These are phyloP conservation scores for Backusella parvicylindrica DNA, from an alignment of 192 early-diverging fungal genomes.

Conservation along the genomic window DNA sequence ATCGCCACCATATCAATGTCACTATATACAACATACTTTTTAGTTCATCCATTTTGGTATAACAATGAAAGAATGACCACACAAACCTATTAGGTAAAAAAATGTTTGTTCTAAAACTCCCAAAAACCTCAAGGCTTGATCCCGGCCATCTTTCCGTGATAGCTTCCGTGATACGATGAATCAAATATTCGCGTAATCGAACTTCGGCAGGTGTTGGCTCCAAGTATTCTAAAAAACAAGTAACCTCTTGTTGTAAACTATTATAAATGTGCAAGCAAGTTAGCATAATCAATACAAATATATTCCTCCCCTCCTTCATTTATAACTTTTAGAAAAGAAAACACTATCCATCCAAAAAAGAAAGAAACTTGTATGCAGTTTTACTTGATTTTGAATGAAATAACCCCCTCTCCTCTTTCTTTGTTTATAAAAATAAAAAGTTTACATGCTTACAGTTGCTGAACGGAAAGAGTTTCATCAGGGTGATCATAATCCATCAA, in stretches of 20 bases:
- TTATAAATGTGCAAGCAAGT: neutral
- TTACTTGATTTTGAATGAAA: no score
- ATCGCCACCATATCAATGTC: conserved; percentile 42
- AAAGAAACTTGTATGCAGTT: no score
- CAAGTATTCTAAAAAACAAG: conserved; percentile 74
- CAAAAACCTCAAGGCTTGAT: conserved; percentile 67
- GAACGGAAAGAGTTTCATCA: neutral
- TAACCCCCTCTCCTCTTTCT: neutral
- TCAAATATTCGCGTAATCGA: conserved; percentile 65
- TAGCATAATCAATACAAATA: no score
- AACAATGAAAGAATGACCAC: no score
- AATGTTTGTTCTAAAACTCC: conserved; percentile 82
- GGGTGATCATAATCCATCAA: neutral
- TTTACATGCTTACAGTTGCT: conserved; percentile 1
- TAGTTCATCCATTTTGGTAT: no score
- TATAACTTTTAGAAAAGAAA: no score
- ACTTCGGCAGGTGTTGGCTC: conserved; percentile 81
- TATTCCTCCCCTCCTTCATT: no score
- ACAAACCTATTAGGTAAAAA: conserved; percentile 85
- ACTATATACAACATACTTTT: no score
- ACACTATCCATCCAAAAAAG: no score
- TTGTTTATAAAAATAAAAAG: neutral
- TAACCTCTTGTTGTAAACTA: conserved; percentile 52
- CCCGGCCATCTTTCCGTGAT: conserved; percentile 46
- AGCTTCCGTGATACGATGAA: conserved; percentile 56